Conservation (phyloP, 179 eudicot species). For the Gypsophila paniculata region DNA sequence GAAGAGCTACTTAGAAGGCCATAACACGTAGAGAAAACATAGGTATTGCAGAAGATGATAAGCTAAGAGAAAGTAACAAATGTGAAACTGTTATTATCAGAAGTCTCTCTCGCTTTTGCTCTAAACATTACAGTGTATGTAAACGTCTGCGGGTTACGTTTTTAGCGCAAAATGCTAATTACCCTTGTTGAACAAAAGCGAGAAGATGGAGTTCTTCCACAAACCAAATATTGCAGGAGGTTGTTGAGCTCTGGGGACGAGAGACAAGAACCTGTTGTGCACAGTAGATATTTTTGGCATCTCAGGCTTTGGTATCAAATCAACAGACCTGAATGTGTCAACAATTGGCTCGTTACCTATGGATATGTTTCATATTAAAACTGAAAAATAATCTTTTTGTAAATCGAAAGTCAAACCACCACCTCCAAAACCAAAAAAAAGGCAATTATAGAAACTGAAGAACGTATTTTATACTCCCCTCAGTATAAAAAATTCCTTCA, state of each 20-base stretch:
- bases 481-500: background rate
- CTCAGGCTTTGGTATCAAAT: conserved; percentile 30
- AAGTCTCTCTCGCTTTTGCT: background rate
- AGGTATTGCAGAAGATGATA: background rate
- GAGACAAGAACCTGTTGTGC: conserved; percentile 33
- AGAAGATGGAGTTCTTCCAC: conserved; percentile 48
- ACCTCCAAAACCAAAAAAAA: background rate
- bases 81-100: background rate
- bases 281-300: conserved; percentile 21
- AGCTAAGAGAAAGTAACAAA: background rate
- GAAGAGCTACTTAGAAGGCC: background rate
- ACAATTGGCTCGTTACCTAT: background rate
- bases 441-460: background rate
- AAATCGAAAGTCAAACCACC: background rate
- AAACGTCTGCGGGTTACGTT: background rate
- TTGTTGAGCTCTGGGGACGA: conserved; percentile 33
- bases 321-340: conserved; percentile 32
- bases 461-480: background rate
- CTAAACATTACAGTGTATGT: background rate
- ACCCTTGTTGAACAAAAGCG: conserved; percentile 41
- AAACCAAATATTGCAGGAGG: conserved; percentile 35
- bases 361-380: too few species aligned
- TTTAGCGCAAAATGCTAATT: conserved; percentile 11
- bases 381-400: too few species aligned
- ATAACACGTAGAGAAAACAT: background rate